These are phyloP conservation scores for Pisolithus sp. DNA, from an alignment of 768 basidiomycete species.

Conservation along the genomic window DNA sequence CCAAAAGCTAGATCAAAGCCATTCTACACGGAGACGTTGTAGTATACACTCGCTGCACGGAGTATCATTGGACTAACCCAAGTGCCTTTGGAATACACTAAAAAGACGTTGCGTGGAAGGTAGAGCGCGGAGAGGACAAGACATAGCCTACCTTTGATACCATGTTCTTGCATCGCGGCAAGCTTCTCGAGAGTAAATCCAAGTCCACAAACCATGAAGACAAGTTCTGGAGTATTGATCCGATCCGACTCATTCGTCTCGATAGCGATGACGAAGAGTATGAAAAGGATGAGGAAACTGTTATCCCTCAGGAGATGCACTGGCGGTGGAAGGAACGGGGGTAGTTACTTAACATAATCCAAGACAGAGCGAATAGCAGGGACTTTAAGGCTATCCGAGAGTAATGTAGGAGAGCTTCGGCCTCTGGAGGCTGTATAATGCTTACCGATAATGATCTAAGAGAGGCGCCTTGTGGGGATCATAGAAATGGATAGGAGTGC, in stretches of 20 bases:
- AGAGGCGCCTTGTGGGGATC: conserved; percentile 90
- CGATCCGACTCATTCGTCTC: conserved; percentile 58
- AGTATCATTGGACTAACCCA: conserved; percentile 46
- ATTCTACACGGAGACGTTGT: conserved; percentile 43
- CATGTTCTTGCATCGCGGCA: conserved; percentile 94
- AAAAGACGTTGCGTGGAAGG: conserved; percentile 3
- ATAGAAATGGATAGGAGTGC: conserved; percentile 87
- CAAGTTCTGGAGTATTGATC: conserved; percentile 59
- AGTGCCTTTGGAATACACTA: conserved; percentile 80
- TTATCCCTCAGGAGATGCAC: conserved; percentile 2
- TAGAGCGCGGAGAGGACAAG: not conserved
- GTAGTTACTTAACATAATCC: conserved; percentile 73
- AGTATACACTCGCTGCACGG: conserved; percentile 9
- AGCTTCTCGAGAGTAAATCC: conserved; percentile 91
- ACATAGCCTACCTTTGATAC: conserved; percentile 78
- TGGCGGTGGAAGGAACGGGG: not conserved
- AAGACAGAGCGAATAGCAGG: conserved; percentile 86
- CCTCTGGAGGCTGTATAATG: not conserved
- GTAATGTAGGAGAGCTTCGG: not conserved
- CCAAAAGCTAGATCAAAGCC: conserved; percentile 92
- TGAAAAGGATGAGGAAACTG: conserved; percentile 72
- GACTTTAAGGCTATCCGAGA: conserved; percentile 67
- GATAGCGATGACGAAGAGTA: conserved; percentile 73
- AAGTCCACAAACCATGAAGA: conserved; percentile 73
- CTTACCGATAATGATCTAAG: conserved; percentile 91